Evolutionary conservation across 2,329 filamentous ascomycete genomes (phyloP), one percentile per base, ranked within the genome.

Genomic region (Botrytis pseudocinerea): DNA sequence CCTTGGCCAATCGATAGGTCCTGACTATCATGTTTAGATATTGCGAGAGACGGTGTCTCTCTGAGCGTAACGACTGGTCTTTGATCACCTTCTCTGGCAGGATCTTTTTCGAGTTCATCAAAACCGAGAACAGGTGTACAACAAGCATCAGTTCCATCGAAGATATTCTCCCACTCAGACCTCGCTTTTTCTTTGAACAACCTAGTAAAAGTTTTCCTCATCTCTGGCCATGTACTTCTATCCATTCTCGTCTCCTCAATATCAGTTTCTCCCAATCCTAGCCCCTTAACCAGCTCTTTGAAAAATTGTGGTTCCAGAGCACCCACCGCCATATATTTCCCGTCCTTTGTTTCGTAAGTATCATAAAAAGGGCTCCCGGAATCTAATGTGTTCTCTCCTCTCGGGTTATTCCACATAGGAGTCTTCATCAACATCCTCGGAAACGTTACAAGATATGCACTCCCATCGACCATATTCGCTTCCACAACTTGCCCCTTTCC

Each of bases 381-480:
- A 82, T 98, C 95, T 64, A 98, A 83, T 73, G 91, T 78, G 81
- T 98, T 98, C 72, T 87, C 85, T 0, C 95, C 95, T 66, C 95
- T 85, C 40, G 88, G 86, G 5, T 82, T 81, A 77, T 84, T 81
- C 85, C 93, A 95, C 57, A 90, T 80, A 0, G 88, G 86, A 10
- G 85, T 90, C 80, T 91, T 90, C 75, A 86, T 85, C 42, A 86
- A 85, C 74, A 97, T 84, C 48, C 95, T 86, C 69, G 93, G 91
- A 83, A 95, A 95, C 0, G 90, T 92, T 1, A 91, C 91, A 40
- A 98, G 84, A 82, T 95, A 95, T 51, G 90, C 88, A 35, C 88
- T 89, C 14, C 95, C 95, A 83, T 98, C 95, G 20, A 98, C 95
- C 95, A 98, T 98, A 82, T 97, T 98, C 25, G 93, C 93, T 83